Conservation (phyloP, 306 rosid genomes). For the Malus domestica region ASM211411v1 NC_041793.1:7048501-7049000, state of each 20-base stretch:
- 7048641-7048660: conserved; percentile 44
- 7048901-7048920: too few species aligned
- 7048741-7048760: not conserved
- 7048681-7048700: not conserved
- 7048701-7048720: not conserved
- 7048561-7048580: conserved; percentile 72
- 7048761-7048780: not conserved
- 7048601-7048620: conserved; percentile 44
- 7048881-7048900: too few species aligned
- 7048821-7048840: too few species aligned
- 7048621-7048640: conserved; percentile 52
- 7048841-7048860: too few species aligned
- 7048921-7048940: too few species aligned
- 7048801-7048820: too few species aligned
- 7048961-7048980: too few species aligned
- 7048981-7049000: too few species aligned
- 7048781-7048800: too few species aligned
- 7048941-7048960: too few species aligned
- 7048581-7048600: conserved; percentile 74
- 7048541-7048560: conserved; percentile 36
- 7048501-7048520: conserved; percentile 41
- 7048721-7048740: not conserved
- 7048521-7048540: conserved; percentile 34
- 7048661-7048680: not conserved
- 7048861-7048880: too few species aligned